phyloP scores from a whole-genome alignment of 768 basidiomycete species.

The Calocybe indica region DNA sequence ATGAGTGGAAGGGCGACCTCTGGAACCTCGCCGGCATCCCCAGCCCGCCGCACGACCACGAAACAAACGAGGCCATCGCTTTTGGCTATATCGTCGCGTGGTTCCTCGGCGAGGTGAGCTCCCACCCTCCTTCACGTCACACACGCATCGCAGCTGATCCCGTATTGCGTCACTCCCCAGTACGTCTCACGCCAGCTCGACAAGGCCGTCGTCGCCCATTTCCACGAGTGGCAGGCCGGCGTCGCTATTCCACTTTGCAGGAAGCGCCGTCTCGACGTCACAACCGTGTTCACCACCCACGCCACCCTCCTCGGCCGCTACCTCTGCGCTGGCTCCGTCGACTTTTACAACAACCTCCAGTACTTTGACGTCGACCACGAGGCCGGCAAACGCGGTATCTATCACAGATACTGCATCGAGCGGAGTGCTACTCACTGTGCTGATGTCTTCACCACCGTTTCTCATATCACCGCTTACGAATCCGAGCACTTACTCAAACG shows the following conservation, averaged over 20 bases:
- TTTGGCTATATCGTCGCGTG: slow-evolving; percentile 98
- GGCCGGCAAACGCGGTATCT: slow-evolving; percentile 98
- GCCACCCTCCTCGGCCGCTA: slow-evolving; percentile 98
- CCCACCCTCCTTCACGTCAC: background rate
- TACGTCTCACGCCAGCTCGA: slow-evolving; percentile 76
- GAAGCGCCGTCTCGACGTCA: slow-evolving; percentile 96
- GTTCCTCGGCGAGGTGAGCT: slow-evolving; percentile 95
- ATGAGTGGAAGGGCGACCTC: slow-evolving; percentile 98
- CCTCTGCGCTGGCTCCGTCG: slow-evolving; percentile 95
- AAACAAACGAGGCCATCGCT: slow-evolving; percentile 97
- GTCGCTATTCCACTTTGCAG: slow-evolving; percentile 92
- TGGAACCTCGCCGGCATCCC: slow-evolving; percentile 99
- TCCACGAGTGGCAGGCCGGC: slow-evolving; percentile 99
- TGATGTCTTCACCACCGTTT: slow-evolving; percentile 97
- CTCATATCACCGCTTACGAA: slow-evolving; percentile 98
- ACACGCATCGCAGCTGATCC: too few relatives aligned
- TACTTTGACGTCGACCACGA: slow-evolving; percentile 99
- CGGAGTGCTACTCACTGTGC: slow-evolving; percentile 91
- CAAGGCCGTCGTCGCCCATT: slow-evolving; percentile 92
- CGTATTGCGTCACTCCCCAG: slow-evolving; percentile 26
- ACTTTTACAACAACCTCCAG: slow-evolving; percentile 99
- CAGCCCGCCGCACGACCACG: slow-evolving; percentile 91
- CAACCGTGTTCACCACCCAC: slow-evolving; percentile 98
- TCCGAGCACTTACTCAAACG: slow-evolving; percentile 93
- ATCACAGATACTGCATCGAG: slow-evolving; percentile 97